Evolutionary conservation across 1,284 basidiomycete species (phyloP).

Genomic region (Ceratobasidium sp.): DNA sequence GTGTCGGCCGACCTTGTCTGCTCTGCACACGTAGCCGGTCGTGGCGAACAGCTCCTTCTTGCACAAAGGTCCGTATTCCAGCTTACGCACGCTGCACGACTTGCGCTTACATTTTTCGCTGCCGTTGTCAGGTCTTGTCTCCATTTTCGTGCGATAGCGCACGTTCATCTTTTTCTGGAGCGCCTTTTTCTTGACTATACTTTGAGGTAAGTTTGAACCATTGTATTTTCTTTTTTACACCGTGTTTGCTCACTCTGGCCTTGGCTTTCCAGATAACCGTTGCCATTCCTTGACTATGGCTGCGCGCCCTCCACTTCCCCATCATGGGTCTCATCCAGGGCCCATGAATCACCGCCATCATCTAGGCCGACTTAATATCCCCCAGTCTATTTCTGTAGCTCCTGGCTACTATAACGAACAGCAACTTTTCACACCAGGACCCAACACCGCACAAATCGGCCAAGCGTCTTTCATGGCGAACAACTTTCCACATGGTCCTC

Average conservation of each 20-base stretch:
- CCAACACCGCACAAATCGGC: slow-evolving; percentile 10
- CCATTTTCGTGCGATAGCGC: slow-evolving; percentile 29
- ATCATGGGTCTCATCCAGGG: slow-evolving; percentile 41
- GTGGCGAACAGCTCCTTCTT: slow-evolving; percentile 3
- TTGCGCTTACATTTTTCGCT: slow-evolving; percentile 8
- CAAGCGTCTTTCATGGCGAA: slow-evolving; percentile 34
- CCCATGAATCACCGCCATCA: slow-evolving; percentile 36
- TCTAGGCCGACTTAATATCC: slow-evolving; percentile 22
- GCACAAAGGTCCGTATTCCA: slow-evolving; percentile 8
- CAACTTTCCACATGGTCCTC: slow-evolving; percentile 43
- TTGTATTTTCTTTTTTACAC: neutral
- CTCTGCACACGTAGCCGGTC: slow-evolving; percentile 7
- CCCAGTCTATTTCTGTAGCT: slow-evolving; percentile 30
- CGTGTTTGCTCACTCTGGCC: neutral
- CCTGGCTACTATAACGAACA: slow-evolving; percentile 36
- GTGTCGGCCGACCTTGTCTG: slow-evolving; percentile 6
- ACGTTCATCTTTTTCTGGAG: slow-evolving; percentile 20
- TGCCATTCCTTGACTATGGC: slow-evolving; percentile 36
- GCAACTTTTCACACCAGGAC: slow-evolving; percentile 30
- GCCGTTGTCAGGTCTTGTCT: slow-evolving; percentile 37
- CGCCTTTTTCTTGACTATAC: slow-evolving; percentile 37
- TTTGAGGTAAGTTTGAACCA: slow-evolving; percentile 14
- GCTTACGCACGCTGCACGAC: neutral
- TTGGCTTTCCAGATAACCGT: slow-evolving; percentile 13
- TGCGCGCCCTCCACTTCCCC: slow-evolving; percentile 44